phyloP scores from a whole-genome alignment of 306 rosid species.

The Vicia faba region DNA sequence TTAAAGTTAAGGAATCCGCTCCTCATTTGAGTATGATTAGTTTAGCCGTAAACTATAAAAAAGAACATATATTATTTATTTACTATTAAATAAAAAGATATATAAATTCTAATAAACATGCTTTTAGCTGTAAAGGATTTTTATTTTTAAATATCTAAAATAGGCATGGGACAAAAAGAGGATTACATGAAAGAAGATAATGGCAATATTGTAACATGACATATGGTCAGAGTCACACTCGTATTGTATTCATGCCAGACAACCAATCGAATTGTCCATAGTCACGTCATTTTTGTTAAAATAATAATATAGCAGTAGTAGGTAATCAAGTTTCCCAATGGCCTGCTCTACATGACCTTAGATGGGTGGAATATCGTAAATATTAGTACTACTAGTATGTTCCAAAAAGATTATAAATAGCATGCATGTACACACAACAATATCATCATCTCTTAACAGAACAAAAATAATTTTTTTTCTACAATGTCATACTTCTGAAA shows the following conservation, averaged over 20 bases:
- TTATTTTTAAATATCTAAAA: constrained; percentile 39
- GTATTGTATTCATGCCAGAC: constrained; percentile 67
- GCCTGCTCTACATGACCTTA: neutral
- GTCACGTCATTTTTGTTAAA: constrained; percentile 41
- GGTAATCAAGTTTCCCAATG: constrained; percentile 34
- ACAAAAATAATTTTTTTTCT: no score
- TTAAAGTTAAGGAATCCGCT: no score
- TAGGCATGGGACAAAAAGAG: constrained; percentile 58
- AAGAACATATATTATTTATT: no score
- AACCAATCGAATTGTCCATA: constrained; percentile 61
- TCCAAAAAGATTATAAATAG: neutral
- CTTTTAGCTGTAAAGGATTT: no score
- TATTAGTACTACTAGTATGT: no score
- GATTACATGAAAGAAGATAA: constrained; percentile 57
- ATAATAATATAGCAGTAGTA: constrained; percentile 34
- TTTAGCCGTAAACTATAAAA: no score
- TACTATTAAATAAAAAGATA: no score
- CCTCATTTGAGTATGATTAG: no score
- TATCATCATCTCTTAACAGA: neutral
- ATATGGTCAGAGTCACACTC: constrained; percentile 59
- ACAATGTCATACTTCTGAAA: no score
- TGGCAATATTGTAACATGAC: constrained; percentile 48
- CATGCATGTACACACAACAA: neutral
- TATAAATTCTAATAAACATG: no score
- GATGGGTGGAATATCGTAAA: neutral